Base-by-base conservation (phyloP, 495 filamentous ascomycete genomes). In the Corynascus novoguineensis region DNA sequence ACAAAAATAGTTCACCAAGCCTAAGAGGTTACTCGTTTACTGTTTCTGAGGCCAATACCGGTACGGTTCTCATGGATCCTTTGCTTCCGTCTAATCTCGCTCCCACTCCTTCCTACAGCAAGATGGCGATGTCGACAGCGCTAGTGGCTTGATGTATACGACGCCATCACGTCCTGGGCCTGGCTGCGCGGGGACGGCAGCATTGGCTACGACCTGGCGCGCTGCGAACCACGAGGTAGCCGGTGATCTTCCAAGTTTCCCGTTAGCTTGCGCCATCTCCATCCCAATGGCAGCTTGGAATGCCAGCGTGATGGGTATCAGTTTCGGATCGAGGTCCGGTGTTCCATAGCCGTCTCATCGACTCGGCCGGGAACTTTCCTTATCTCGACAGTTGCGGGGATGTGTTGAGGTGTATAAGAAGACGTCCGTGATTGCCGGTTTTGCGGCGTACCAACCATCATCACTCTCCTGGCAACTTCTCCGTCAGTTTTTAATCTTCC, bases 181-280 rank as follows among this genome's bases (percentile, higher is more conserved):
- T 19, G 4, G 9, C 24, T 0, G 27, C 24, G 57, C 50, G 32
- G 57, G 49, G 50, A 22, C 54, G 32, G 50, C 32, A 49, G 41
- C 38, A 47, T 59, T 44, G 57, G 29, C 19, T 59, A 29, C 46
- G 49, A 53, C 47, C 37, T 58, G 49, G 41, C 53, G n/a, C n/a
- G 45, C 29, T 40, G 28, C 27, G 11, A 5, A 17, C 15, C n/a
- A 19, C 38, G 40, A 41, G 38, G 17, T 15, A 2, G 29, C 12
- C 50, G 14, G 17, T 10, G 34, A 8, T 53, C 10, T 49, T 11
- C 19, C 22, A n/a, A n/a, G n/a, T n/a, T n/a, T 28, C n/a, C 8
- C 29, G 19, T 31, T 38, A 11, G 24, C 14, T 21, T 35, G 14
- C 45, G 47, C 35, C 37, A 41, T 41, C 25, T 46, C 42, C 24